Conservation (phyloP, 148 eudicot species). For the Diospyros lotus region DNA sequence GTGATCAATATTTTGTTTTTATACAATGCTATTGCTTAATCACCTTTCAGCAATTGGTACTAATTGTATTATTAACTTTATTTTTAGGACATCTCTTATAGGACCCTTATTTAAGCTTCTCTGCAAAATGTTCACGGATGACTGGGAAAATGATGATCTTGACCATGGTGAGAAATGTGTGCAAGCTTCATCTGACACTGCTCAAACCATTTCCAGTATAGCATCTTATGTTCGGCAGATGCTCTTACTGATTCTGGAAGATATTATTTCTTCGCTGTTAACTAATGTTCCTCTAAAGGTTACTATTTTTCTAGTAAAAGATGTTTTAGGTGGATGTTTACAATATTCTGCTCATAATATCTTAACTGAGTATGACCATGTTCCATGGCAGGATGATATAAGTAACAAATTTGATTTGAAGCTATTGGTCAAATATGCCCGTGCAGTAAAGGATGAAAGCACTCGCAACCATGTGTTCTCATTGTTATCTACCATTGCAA, state of each 20-base stretch:
- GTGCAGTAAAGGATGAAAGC: constrained; percentile 48
- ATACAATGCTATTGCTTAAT: constrained; percentile 3
- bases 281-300: constrained; percentile 30
- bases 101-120: constrained; percentile 78
- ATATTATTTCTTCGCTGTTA: constrained; percentile 48
- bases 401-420: constrained; percentile 44
- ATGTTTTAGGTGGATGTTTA: neutral
- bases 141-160: constrained; percentile 21
- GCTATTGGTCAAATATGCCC: constrained; percentile 72
- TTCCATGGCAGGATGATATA: constrained; percentile 31
- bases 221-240: constrained; percentile 64
- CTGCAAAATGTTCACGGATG: constrained; percentile 35
- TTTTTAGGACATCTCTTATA: constrained; percentile 41
- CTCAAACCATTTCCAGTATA: constrained; percentile 31
- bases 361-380: neutral
- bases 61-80: neutral
- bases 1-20: neutral
- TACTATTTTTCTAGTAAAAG: neutral
- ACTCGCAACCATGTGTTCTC: constrained; percentile 78
- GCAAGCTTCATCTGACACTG: constrained; percentile 32
- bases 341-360: neutral
- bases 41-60: neutral
- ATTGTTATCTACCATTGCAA: constrained; percentile 62
- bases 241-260: constrained; percentile 67
- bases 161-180: constrained; percentile 27